A percentile compares a stretch with the other conserved stretches of the same genome.
Conservation (phyloP, 345 rosid genomes). For the Euclidium syriacum region DNA sequence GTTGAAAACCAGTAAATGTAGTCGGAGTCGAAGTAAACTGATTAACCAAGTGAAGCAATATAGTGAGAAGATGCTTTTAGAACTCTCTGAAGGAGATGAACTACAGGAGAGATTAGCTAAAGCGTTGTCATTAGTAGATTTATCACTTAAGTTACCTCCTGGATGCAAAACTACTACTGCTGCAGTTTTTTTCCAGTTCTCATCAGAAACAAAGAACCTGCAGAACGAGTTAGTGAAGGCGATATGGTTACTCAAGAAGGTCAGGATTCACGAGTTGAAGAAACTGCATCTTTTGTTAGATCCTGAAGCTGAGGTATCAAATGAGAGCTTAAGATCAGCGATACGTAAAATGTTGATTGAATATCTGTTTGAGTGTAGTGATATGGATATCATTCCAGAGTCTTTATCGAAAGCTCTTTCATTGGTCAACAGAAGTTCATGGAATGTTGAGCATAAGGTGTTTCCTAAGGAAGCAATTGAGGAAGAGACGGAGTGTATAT, state of each 20-base stretch:
- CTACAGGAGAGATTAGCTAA: slow-evolving; percentile 62
- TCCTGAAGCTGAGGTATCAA: slow-evolving; percentile 42
- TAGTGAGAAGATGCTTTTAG: slow-evolving; percentile 53
- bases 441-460: slow-evolving; percentile 19
- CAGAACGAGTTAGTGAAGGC: slow-evolving; percentile 78
- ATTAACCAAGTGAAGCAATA: slow-evolving; percentile 39
- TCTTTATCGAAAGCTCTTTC: slow-evolving; percentile 59
- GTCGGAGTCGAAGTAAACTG: slow-evolving; percentile 37
- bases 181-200: slow-evolving; percentile 38
- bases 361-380: slow-evolving; percentile 70
- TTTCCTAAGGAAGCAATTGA: slow-evolving; percentile 43
- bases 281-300: slow-evolving; percentile 49
- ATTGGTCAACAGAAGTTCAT: slow-evolving; percentile 44
- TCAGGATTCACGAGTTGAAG: slow-evolving; percentile 48
- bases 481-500: slow-evolving; percentile 62
- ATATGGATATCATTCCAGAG: slow-evolving; percentile 54
- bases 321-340: slow-evolving; percentile 43
- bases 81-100: slow-evolving; percentile 37
- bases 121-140: slow-evolving; percentile 60
- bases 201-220: slow-evolving; percentile 48
- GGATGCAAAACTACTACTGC: slow-evolving; percentile 30
- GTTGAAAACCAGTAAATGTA: slow-evolving; percentile 24
- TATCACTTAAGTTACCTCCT: slow-evolving; percentile 44
- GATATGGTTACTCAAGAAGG: slow-evolving; percentile 45
- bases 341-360: slow-evolving; percentile 50